phyloP scores from a whole-genome alignment of 768 basidiomycete genomes.

The Auricularia sp. region DNA sequence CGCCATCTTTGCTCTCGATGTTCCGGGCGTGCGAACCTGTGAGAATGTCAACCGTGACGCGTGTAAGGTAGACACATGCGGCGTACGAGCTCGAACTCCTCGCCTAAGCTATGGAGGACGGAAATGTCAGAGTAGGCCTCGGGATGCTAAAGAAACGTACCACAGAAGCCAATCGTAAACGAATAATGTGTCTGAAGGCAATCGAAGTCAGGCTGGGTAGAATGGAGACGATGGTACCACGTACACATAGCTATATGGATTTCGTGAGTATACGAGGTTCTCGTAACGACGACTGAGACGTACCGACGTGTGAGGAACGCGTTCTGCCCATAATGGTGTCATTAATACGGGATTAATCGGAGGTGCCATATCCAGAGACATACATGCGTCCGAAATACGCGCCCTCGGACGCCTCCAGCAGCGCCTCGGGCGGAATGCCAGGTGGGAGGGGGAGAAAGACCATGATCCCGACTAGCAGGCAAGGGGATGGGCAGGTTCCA shows the following conservation, averaged over 20 bases:
- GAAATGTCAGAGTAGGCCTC: neutral
- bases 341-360: neutral
- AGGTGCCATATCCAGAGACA: neutral
- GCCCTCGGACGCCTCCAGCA: neutral
- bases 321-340: neutral
- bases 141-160: neutral
- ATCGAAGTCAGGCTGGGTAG: neutral
- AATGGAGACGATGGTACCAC: neutral
- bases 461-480: no score
- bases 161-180: neutral
- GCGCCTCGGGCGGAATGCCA: neutral
- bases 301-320: conserved; percentile 1
- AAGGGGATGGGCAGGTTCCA: no score
- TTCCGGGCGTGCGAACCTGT: neutral
- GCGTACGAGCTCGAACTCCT: neutral
- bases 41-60: neutral
- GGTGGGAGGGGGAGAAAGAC: no score
- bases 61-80: neutral
- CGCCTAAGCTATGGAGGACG: neutral
- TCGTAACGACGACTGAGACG: neutral
- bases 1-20: neutral
- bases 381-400: neutral
- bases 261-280: neutral
- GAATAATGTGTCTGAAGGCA: neutral
- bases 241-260: neutral